Evolutionary conservation across 129 eudicot genomes (phyloP).

Genomic region (Flaveria robusta): DNA sequence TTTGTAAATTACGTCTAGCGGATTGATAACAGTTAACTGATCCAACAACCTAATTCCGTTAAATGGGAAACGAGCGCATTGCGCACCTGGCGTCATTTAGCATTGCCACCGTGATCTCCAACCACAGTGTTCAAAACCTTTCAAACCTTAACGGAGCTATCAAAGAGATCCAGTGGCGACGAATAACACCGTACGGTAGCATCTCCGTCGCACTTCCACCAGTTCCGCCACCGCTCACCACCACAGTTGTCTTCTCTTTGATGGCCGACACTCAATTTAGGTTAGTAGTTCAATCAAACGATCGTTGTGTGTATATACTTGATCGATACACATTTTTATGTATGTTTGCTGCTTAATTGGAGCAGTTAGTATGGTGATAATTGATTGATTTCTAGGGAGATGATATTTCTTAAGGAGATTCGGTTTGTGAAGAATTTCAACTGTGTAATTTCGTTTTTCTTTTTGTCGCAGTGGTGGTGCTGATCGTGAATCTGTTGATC

Average conservation of each 20-base stretch:
- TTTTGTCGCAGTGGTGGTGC: conserved; percentile 30
- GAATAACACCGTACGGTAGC: conserved; percentile 10
- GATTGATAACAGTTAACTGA: not conserved
- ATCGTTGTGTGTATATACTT: not conserved
- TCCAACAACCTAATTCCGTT: conserved; percentile 25
- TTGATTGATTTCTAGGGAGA: conserved; percentile 5
- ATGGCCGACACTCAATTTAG: conserved; percentile 56
- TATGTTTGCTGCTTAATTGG: not conserved
- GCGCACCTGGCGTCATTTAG: conserved; percentile 18
- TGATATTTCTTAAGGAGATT: not conserved
- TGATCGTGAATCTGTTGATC: conserved; percentile 20
- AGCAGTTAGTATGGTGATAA: not conserved
- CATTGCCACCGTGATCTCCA: conserved; percentile 19
- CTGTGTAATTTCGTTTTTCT: not conserved
- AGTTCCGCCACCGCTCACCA: conserved; percentile 13
- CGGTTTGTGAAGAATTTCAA: not conserved
- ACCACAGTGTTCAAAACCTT: not conserved
- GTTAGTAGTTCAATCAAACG: conserved; percentile 28
- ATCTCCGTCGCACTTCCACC: conserved; percentile 32
- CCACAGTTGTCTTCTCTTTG: conserved; percentile 15
- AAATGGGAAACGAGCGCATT: conserved; percentile 25
- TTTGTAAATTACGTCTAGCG: not conserved
- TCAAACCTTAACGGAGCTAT: conserved; percentile 24
- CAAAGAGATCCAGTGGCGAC: conserved; percentile 25
- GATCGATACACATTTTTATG: not conserved